Evolutionary conservation across 345 rosid species (phyloP).

Genomic region (Corymbia maculata): DNA sequence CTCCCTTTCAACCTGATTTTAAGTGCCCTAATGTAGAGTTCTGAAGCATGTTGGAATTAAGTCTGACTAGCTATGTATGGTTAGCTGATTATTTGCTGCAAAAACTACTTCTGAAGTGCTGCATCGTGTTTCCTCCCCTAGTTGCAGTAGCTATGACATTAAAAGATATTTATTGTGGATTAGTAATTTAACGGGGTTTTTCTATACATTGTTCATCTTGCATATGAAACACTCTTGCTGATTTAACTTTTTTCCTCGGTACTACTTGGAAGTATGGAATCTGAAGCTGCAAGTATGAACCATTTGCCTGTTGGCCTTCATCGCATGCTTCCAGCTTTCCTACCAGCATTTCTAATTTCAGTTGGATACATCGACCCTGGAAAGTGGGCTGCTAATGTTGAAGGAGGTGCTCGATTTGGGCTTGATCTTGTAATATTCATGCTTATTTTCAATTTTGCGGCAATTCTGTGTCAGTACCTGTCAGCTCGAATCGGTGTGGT

Average conservation of each 20-base stretch:
- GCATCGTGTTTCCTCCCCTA: background rate
- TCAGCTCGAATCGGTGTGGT: slow-evolving; percentile 67
- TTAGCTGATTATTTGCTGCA: background rate
- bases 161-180: background rate
- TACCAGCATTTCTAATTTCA: slow-evolving; percentile 71
- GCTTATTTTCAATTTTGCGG: slow-evolving; percentile 72
- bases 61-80: background rate
- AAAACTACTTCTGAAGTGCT: background rate
- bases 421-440: slow-evolving; percentile 49
- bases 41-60: background rate
- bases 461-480: slow-evolving; percentile 83
- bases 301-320: slow-evolving; percentile 26
- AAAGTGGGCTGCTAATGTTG: slow-evolving; percentile 86
- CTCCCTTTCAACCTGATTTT: background rate
- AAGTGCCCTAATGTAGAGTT: background rate
- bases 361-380: slow-evolving; percentile 91
- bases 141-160: background rate
- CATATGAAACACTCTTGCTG: background rate
- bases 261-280: slow-evolving; percentile 51
- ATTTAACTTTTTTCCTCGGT: background rate
- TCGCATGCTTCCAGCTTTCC: slow-evolving; percentile 50
- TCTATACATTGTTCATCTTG: background rate
- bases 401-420: slow-evolving; percentile 92
- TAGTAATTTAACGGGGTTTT: background rate
- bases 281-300: slow-evolving; percentile 28